Conservation (phyloP, 2,329 filamentous ascomycete species). For the Claviceps lovelessii region DNA sequence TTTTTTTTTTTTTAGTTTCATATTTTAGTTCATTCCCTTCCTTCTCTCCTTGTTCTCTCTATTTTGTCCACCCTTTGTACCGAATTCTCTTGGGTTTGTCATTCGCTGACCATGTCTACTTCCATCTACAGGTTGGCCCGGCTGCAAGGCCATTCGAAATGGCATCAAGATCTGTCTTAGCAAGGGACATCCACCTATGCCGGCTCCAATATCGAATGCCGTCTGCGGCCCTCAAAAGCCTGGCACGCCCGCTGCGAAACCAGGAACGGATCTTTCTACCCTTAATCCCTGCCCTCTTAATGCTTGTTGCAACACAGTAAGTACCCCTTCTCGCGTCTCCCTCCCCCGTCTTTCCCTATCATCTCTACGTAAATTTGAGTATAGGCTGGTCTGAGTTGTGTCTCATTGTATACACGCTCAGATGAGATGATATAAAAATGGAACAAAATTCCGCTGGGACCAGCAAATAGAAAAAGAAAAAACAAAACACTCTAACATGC, state of each 20-base stretch:
- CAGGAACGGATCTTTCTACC: slow-evolving; percentile 6
- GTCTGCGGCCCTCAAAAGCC: slow-evolving; percentile 12
- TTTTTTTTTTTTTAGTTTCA: not conserved
- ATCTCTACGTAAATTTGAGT: not conserved
- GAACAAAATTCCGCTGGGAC: too few relatives aligned
- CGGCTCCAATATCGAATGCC: slow-evolving; percentile 8
- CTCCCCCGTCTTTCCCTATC: not conserved
- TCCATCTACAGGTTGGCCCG: not conserved
- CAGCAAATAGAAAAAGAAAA: too few relatives aligned
- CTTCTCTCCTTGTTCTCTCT: too few relatives aligned
- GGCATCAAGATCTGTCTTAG: slow-evolving; percentile 10
- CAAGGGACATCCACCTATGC: slow-evolving; percentile 11
- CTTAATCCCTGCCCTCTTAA: slow-evolving; percentile 17
- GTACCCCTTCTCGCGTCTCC: not conserved
- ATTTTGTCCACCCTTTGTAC: too few relatives aligned
- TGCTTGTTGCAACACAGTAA: slow-evolving; percentile 3
- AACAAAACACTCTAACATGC: not conserved
- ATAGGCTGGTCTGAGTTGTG: not conserved
- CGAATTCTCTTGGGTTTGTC: not conserved
- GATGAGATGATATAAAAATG: not conserved
- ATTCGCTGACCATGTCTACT: not conserved
- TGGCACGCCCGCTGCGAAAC: slow-evolving; percentile 10
- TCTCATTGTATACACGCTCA: not conserved
- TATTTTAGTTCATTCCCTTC: too few relatives aligned
- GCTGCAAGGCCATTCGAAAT: not conserved